Conservation (phyloP, 768 basidiomycete species). For the Mycena belliarum region DNA sequence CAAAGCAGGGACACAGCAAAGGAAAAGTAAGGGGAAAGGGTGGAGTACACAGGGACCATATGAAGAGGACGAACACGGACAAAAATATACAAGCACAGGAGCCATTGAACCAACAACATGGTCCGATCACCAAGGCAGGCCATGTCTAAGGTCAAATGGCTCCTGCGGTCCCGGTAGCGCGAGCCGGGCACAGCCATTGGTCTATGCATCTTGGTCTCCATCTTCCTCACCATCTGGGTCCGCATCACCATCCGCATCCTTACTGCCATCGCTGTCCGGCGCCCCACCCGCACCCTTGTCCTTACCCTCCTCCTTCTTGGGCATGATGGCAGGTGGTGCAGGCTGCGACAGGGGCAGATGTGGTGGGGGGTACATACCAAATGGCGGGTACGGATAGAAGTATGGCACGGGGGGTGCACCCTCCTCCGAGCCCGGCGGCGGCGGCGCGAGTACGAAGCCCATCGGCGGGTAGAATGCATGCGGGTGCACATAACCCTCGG, state of each 20-base stretch:
- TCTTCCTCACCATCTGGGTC: neutral
- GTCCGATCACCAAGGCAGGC: neutral
- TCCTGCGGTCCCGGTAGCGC: neutral
- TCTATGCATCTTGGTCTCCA: neutral
- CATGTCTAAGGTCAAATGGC: neutral
- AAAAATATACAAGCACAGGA: too few species aligned
- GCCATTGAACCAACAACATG: neutral
- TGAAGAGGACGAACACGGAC: neutral
- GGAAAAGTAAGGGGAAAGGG: too few species aligned
- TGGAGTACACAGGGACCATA: too few species aligned
- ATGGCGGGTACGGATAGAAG: slow-evolving; percentile 19
- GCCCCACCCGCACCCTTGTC: too few species aligned
- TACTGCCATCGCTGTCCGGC: neutral
- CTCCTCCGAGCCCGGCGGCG: slow-evolving; percentile 12
- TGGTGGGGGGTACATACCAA: slow-evolving; percentile 13
- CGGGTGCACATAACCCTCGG: slow-evolving; percentile 16
- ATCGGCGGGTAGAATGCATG: slow-evolving; percentile 17
- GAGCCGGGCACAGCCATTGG: too few species aligned
- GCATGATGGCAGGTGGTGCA: neutral
- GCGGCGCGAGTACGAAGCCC: slow-evolving; percentile 8
- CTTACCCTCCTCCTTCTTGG: neutral
- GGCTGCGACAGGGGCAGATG: neutral
- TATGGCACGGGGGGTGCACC: slow-evolving; percentile 17
- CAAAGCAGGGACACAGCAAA: too few species aligned
- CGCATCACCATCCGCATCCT: neutral